phyloP scores from a whole-genome alignment of 768 basidiomycete genomes.

The Mycena kentingensis region DNA sequence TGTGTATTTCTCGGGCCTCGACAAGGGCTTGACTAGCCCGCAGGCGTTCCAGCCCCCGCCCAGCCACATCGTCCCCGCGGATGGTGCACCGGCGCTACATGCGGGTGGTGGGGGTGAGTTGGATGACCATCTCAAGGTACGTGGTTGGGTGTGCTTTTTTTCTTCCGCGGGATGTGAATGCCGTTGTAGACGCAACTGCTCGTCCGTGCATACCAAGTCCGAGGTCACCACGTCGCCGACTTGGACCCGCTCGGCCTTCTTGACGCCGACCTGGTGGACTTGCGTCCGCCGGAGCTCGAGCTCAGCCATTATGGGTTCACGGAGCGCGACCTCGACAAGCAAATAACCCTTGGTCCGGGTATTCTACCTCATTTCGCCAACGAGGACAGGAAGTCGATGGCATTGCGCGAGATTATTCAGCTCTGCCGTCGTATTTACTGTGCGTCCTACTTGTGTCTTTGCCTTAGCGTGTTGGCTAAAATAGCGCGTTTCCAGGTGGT shows the following conservation, averaged over 20 bases:
- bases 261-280: constrained; percentile 80
- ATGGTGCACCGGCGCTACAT: constrained; percentile 78
- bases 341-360: constrained; percentile 92
- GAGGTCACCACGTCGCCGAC: constrained; percentile 95
- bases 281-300: constrained; percentile 85
- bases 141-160: constrained; percentile 18
- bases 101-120: constrained; percentile 73
- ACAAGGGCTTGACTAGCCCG: constrained; percentile 76
- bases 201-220: constrained; percentile 97
- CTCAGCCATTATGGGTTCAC: constrained; percentile 95
- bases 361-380: constrained; percentile 95
- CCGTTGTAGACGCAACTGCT: constrained; percentile 89
- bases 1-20: constrained; percentile 90
- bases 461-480: background rate
- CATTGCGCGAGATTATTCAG: constrained; percentile 87
- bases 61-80: constrained; percentile 64
- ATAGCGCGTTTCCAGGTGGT: constrained; percentile 55
- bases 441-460: constrained; percentile 41
- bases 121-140: constrained; percentile 92
- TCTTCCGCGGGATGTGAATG: constrained; percentile 5
- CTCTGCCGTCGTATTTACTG: constrained; percentile 93
- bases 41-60: constrained; percentile 90
- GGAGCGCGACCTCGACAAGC: constrained; percentile 91
- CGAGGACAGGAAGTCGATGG: constrained; percentile 84
- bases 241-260: constrained; percentile 95